A percentile compares a stretch with the other conserved stretches of the same genome.
phyloP scores from a whole-genome alignment of 441 rosid genomes.

The Omphalea diandra region DNA sequence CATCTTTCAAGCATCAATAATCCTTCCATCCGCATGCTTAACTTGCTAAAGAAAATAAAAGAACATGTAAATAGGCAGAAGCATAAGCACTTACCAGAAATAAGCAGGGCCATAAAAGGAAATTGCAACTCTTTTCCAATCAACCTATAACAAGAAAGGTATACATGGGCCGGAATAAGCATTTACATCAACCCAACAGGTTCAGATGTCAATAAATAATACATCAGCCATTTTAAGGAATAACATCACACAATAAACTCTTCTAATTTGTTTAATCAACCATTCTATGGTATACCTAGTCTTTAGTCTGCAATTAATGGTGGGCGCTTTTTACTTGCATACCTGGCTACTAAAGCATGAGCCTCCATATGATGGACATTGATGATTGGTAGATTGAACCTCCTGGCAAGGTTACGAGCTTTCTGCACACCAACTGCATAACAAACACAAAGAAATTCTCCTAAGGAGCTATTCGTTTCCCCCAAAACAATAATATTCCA shows the following conservation, averaged over 20 bases:
- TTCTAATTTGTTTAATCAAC: background rate
- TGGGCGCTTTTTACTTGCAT: slow-evolving; percentile 11
- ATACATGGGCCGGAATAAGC: slow-evolving; percentile 9
- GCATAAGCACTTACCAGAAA: slow-evolving; percentile 62
- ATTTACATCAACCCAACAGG: background rate
- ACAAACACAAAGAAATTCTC: slow-evolving; percentile 21
- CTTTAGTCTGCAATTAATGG: slow-evolving; percentile 1
- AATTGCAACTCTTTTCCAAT: slow-evolving; percentile 67
- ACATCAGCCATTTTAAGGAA: background rate
- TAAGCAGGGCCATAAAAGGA: slow-evolving; percentile 91
- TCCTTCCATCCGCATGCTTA: background rate
- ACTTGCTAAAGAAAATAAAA: slow-evolving; percentile 2
- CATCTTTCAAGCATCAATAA: background rate
- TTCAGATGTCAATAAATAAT: background rate
- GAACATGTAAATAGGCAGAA: background rate
- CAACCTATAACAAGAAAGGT: slow-evolving; percentile 49
- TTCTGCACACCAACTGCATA: slow-evolving; percentile 87
- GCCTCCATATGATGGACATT: slow-evolving; percentile 99
- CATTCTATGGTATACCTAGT: background rate
- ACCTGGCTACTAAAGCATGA: slow-evolving; percentile 96
- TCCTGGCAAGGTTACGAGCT: slow-evolving; percentile 76
- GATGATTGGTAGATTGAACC: slow-evolving; percentile 65
- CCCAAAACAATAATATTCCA: background rate
- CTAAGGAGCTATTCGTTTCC: background rate
- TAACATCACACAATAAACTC: background rate